Base-by-base conservation (phyloP, 345 rosid species). In the Lumnitzera racemosa region DNA sequence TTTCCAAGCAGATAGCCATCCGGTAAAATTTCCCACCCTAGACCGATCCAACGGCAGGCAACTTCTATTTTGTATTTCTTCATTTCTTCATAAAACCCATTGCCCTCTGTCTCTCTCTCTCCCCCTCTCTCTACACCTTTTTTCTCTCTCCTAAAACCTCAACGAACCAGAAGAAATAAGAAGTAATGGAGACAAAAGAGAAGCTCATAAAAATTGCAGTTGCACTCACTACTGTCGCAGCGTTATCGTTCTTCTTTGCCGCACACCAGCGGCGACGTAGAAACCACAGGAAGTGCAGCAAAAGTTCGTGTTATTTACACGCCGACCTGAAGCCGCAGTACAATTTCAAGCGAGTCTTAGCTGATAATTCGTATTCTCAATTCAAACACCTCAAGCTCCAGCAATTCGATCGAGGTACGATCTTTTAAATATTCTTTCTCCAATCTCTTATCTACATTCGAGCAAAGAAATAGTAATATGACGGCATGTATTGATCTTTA, bases 331-430 rank as follows among this genome's bases (percentile, higher is more conserved):
- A 85, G 75, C 92, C 92, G 0, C 98, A 91, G 74, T 58, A 68
- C 51, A 36, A 67, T 17, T 91, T 89, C 80, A 87, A 85, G 77
- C 85, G 90, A 20, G 78, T 87, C 65, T 75, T 87, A 58, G 89
- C 96, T 0, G 98, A 91, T 64, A 91, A 91, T 68, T 85, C 92
- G n/a, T 89, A 76, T 57, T 81, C 89, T 70, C 80, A 69, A 14
- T 91, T 87, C 78, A 89, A 81, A 72, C 96, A 87, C 73, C 72
- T 83, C 57, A 80, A 79, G 57, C 65, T 55, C 64, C 52, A 54
- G 29, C 65, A 47, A 20, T 63, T 59, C 25, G 5, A 2, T 24
- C 52, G 58, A 12, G 80, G 84, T 77, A 54, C 53, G 13, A 13
- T 58, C 31, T 47, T 49, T 52, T 20, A 52, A 8, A 15, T 51